Conservation (phyloP, 306 rosid species). For the Amphicarpaea edgeworthii region DNA sequence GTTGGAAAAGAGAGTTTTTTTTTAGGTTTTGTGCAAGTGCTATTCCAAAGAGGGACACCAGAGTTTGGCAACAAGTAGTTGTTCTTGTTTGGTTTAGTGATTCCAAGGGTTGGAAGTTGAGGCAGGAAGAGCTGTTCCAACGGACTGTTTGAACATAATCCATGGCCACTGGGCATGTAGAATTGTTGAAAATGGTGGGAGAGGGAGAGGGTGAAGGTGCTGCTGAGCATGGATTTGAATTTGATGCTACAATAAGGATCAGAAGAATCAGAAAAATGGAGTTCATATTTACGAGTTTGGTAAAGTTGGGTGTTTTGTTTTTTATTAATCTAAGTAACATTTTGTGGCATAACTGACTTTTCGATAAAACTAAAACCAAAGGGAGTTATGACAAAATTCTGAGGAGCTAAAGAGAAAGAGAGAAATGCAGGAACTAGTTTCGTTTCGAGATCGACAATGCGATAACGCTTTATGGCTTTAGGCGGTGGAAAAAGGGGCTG, state of each 20-base stretch:
- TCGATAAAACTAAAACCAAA: neutral
- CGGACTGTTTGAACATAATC: conserved; percentile 63
- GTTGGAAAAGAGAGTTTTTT: conserved; percentile 63
- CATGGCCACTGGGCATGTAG: conserved; percentile 72
- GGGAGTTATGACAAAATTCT: neutral
- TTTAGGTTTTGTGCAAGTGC: conserved; percentile 67
- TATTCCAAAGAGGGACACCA: conserved; percentile 67
- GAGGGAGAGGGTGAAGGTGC: conserved; percentile 45
- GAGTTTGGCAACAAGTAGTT: conserved; percentile 63
- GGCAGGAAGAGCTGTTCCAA: conserved; percentile 71
- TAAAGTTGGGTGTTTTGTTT: neutral
- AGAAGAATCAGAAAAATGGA: conserved; percentile 42
- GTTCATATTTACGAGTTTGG: conserved; percentile 27
- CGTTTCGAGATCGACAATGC: too few species aligned
- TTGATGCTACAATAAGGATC: conserved; percentile 27
- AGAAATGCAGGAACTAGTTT: neutral
- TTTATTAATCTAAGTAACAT: neutral
- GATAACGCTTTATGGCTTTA: too few species aligned
- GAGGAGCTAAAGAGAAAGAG: neutral
- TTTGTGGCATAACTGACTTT: neutral
- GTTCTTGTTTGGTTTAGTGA: conserved; percentile 29
- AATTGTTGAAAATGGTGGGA: conserved; percentile 18
- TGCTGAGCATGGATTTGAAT: conserved; percentile 42
- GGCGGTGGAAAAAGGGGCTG: too few species aligned
- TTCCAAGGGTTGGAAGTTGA: conserved; percentile 46